These are phyloP conservation scores for Coemansia pectinata DNA, from an alignment of 192 early-diverging fungal species.

Conservation along the genomic window DNA sequence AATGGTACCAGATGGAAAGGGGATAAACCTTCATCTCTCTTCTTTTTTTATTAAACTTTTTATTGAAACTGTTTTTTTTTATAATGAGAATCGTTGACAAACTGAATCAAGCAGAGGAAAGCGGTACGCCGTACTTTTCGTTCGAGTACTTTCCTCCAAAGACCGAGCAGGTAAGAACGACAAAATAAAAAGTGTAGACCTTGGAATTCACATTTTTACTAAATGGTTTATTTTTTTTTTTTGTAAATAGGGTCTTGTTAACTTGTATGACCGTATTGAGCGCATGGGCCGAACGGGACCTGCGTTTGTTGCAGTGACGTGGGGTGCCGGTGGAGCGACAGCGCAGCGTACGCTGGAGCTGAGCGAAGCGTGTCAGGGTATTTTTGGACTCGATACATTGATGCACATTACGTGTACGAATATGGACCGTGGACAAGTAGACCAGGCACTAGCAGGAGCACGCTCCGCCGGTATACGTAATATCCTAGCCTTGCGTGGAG, in stretches of 20 bases:
- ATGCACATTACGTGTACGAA: slow-evolving; percentile 99
- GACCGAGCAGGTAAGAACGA: slow-evolving; percentile 69
- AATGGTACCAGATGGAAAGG: slow-evolving; percentile 10
- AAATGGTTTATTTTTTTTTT: background rate
- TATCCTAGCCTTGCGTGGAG: slow-evolving; percentile 94
- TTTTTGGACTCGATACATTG: slow-evolving; percentile 86
- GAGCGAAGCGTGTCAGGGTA: slow-evolving; percentile 79
- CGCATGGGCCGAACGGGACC: slow-evolving; percentile 89
- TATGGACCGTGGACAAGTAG: slow-evolving; percentile 87
- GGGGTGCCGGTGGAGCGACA: slow-evolving; percentile 92
- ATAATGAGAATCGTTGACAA: slow-evolving; percentile 73
- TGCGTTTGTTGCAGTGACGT: slow-evolving; percentile 96
- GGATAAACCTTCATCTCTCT: background rate
- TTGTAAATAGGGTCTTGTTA: slow-evolving; percentile 71
- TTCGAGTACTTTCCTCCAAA: slow-evolving; percentile 99
- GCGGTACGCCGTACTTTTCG: slow-evolving; percentile 66
- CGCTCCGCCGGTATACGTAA: slow-evolving; percentile 88
- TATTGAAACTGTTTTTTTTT: background rate
- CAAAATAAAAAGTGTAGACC: background rate
- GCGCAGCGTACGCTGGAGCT: slow-evolving; percentile 91
- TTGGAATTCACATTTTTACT: background rate
- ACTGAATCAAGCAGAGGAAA: slow-evolving; percentile 59
- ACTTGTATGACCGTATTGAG: slow-evolving; percentile 95
- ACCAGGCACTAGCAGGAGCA: slow-evolving; percentile 77
- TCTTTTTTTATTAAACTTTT: background rate